Evolutionary conservation across 805 yeast genomes (phyloP), one percentile per base, ranked within the genome.

Genomic region (Hanseniaspora lachancei): DNA sequence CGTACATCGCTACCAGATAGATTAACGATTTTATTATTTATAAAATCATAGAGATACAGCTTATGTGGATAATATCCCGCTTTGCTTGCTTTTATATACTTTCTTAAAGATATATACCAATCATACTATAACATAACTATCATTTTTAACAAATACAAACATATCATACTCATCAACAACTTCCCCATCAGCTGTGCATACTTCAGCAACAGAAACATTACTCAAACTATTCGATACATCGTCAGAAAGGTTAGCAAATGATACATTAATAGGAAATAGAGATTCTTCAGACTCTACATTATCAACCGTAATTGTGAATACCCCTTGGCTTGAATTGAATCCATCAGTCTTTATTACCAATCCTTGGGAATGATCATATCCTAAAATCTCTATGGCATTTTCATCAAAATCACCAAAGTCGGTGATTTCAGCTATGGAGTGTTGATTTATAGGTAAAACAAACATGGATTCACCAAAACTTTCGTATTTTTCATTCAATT

Each of bases 261-360:
- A 70, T 41, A 89, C 77, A 63, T 81, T 81, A 74, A 91, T 80
- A 58, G 98, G 98, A 85, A 89, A 91, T 63, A 91, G 73, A 13
- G 80, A 76, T 59, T 89, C 95, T 69, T 91, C 97, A 60, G 78
- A 80, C 41, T 76, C 82, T 20, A 82, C 84, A 24, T 49, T 48
- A 60, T 82, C 84, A 58, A 87, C 79, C 9, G 82, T 68, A 66
- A 93, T 82, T 66, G 86, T 95, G 67, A 93, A 82, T 46, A 86
- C 81, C 47, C 89, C 96, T 27, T 77, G 73, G 5, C 77, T 66
- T 9, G 78, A 68, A 32, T 74, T 66, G 46, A 88, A 71, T 41
- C 72, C 70, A 16, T 77, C 79, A 50, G 89, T 72, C 55, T 77
- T 76, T 72, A 95, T 80, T 41, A 79, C 73, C 48, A 86, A 70